These are phyloP conservation scores for Kazachstania kunashirensis DNA, from an alignment of 805 yeast genomes.

Conservation along the genomic window DNA sequence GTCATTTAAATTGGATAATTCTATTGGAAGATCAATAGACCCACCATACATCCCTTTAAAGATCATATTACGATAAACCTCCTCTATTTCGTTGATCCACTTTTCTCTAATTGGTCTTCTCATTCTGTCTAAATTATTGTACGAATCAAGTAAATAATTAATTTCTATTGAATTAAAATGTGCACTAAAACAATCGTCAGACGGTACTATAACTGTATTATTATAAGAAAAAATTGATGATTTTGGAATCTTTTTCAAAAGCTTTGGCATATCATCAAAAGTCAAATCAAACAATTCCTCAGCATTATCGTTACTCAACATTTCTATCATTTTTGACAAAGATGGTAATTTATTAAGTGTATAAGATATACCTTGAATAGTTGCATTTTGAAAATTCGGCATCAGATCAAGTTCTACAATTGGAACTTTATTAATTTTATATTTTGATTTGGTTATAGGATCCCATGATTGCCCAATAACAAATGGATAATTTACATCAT, in stretches of 20 bases:
- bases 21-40: constrained; percentile 10
- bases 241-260: background rate
- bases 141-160: constrained; percentile 32
- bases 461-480: constrained; percentile 10
- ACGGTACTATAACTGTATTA: constrained; percentile 39
- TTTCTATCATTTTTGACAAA: constrained; percentile 27
- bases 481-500: constrained; percentile 15
- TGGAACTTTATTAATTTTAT: constrained; percentile 13
- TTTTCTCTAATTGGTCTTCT: constrained; percentile 6
- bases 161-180: constrained; percentile 35
- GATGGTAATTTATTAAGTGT: constrained; percentile 32
- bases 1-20: constrained; percentile 18
- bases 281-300: background rate
- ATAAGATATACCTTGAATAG: constrained; percentile 53
- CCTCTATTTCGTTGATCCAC: constrained; percentile 17
- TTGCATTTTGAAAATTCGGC: constrained; percentile 56
- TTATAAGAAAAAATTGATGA: constrained; percentile 10
- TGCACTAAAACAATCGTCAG: constrained; percentile 31
- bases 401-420: constrained; percentile 48
- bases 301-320: background rate
- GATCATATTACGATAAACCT: constrained; percentile 26
- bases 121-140: constrained; percentile 7
- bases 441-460: background rate
- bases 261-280: background rate
- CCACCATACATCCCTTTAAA: constrained; percentile 41